Evolutionary conservation across 768 basidiomycete species (phyloP).

Genomic region (Amanita exitialis): DNA sequence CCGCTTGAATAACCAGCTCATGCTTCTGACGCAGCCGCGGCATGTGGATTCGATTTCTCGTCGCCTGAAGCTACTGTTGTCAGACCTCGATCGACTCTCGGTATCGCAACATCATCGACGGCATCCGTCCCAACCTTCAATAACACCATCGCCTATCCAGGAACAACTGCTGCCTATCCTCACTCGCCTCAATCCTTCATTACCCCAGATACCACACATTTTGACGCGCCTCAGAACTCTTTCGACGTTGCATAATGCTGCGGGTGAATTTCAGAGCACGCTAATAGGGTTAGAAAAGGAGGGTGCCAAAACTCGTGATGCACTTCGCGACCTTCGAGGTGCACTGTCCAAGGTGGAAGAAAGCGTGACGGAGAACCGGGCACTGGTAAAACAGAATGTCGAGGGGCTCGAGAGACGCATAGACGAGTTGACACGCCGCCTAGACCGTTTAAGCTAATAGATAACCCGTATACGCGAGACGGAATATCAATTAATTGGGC

Average conservation of each 20-base stretch:
- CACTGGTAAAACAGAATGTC: constrained; percentile 66
- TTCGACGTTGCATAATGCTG: constrained; percentile 70
- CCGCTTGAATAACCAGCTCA: constrained; percentile 77
- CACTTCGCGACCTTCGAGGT: constrained; percentile 53
- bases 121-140: constrained; percentile 30
- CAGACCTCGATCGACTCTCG: constrained; percentile 83
- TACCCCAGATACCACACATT: constrained; percentile 84
- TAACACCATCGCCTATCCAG: constrained; percentile 22
- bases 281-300: constrained; percentile 63
- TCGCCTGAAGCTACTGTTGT: constrained; percentile 82
- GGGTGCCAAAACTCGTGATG: constrained; percentile 52
- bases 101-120: constrained; percentile 39
- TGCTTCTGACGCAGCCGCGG: constrained; percentile 86
- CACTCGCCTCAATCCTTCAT: constrained; percentile 56
- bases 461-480: neutral
- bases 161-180: constrained; percentile 65
- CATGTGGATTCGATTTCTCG: constrained; percentile 94
- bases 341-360: constrained; percentile 67
- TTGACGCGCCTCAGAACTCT: constrained; percentile 83
- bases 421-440: constrained; percentile 26
- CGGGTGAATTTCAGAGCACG: constrained; percentile 64
- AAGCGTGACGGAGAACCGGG: constrained; percentile 67
- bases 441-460: constrained; percentile 27
- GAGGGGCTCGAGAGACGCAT: constrained; percentile 51
- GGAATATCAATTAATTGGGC: too few species aligned